phyloP scores from a whole-genome alignment of 805 yeast genomes.

The Candida ponderosae region DNA sequence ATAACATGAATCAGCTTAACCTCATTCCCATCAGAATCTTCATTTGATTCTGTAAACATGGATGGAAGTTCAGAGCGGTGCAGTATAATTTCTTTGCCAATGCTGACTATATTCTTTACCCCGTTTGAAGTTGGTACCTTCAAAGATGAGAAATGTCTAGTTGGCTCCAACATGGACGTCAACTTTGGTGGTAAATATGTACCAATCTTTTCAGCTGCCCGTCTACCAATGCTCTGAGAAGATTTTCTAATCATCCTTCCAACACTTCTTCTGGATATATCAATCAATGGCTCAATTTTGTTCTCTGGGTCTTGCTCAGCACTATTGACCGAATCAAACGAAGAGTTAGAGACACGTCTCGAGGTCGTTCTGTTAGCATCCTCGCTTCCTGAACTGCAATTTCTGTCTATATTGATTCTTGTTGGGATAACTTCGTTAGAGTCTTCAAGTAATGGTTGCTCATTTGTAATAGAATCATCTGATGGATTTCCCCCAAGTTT shows the following conservation, averaged over 20 bases:
- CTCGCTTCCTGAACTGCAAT: conserved; percentile 17
- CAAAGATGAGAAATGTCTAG: conserved; percentile 85
- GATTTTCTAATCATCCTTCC: conserved; percentile 72
- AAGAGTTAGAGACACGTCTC: conserved; percentile 17
- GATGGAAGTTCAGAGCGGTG: conserved; percentile 16
- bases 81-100: conserved; percentile 26
- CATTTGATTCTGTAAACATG: conserved; percentile 9
- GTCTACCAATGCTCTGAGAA: conserved; percentile 68
- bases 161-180: conserved; percentile 79
- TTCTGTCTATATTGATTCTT: conserved; percentile 7
- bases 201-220: conserved; percentile 84
- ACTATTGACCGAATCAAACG: conserved; percentile 18
- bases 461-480: conserved; percentile 1
- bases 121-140: conserved; percentile 54
- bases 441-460: conserved; percentile 4
- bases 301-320: conserved; percentile 11
- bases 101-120: conserved; percentile 40
- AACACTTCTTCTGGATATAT: conserved; percentile 61
- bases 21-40: conserved; percentile 18
- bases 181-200: conserved; percentile 77
- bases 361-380: conserved; percentile 1
- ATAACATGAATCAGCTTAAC: conserved; percentile 37
- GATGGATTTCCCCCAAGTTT: conserved; percentile 39
- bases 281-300: conserved; percentile 54
- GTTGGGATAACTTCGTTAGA: conserved; percentile 2